A percentile compares a stretch with the other conserved stretches of the same genome.
Conservation (phyloP, 2,329 filamentous ascomycete genomes). For the Trichoderma simmonsii region DNA sequence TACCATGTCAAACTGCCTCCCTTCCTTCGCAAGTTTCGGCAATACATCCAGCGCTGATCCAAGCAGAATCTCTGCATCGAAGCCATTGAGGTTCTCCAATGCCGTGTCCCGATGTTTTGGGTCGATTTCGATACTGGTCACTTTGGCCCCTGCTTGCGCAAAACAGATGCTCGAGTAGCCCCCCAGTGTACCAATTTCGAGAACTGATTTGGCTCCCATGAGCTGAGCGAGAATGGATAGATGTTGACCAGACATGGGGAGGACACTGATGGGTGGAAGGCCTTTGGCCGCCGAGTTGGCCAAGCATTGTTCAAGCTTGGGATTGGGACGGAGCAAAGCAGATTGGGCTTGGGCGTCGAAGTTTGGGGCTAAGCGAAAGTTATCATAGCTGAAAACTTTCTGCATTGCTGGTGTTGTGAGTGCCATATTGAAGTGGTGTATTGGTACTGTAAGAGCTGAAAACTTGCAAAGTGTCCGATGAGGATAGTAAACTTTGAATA, state of each 20-base stretch:
- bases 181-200: neutral
- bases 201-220: neutral
- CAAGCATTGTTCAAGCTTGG: neutral
- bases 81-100: neutral
- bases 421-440: neutral
- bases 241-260: neutral
- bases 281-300: neutral
- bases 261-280: neutral
- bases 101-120: neutral
- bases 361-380: neutral
- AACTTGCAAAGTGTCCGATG: neutral
- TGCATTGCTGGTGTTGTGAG: neutral
- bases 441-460: neutral
- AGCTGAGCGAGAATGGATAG: neutral
- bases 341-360: neutral
- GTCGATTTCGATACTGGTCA: neutral
- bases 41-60: neutral
- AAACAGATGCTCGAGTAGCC: neutral
- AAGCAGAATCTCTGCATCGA: neutral
- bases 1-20: slow-evolving; percentile 2
- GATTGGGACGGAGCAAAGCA: neutral
- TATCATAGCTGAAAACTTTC: neutral
- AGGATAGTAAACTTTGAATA: neutral
- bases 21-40: neutral
- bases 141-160: neutral